These are phyloP conservation scores for Penicillium desertorum DNA, from an alignment of 495 filamentous ascomycete genomes.

Conservation along the genomic window DNA sequence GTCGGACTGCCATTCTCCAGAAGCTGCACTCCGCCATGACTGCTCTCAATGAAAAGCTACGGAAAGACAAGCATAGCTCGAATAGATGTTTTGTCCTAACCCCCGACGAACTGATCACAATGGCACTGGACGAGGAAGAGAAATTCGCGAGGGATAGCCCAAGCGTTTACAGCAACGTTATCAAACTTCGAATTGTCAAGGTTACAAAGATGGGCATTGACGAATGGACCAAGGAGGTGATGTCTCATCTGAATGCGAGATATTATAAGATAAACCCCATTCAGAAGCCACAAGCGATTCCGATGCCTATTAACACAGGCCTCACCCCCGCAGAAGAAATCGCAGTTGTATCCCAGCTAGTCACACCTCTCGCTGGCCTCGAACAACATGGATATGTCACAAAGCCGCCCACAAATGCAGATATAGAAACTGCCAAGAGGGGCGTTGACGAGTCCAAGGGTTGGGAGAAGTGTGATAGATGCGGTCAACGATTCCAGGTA, in stretches of 20 bases:
- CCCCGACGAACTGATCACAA: conserved; percentile 67
- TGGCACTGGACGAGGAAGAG: conserved; percentile 85
- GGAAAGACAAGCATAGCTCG: conserved; percentile 50
- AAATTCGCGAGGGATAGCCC: conserved; percentile 64
- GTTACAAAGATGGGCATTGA: conserved; percentile 68
- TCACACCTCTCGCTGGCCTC: conserved; percentile 59
- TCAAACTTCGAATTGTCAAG: conserved; percentile 73
- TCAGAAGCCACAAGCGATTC: conserved; percentile 19
- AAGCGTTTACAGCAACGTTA: conserved; percentile 72
- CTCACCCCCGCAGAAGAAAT: conserved; percentile 68
- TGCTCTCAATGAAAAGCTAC: conserved; percentile 62
- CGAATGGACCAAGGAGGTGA: conserved; percentile 60
- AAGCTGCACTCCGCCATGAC: conserved; percentile 72
- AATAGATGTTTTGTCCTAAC: conserved; percentile 61
- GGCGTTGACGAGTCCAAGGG: conserved; percentile 65
- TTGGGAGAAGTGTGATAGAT: conserved; percentile 89
- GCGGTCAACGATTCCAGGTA: conserved; percentile 80
- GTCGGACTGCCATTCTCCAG: conserved; percentile 64
- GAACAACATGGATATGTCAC: conserved; percentile 73
- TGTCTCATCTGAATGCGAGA: conserved; percentile 40
- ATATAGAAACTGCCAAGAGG: conserved; percentile 60
- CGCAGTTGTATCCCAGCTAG: conserved; percentile 55
- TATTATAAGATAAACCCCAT: conserved; percentile 43
- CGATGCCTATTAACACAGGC: conserved; percentile 59
- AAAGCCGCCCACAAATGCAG: conserved; percentile 55